Evolutionary conservation across 108 stramenopile genomes (phyloP).

Genomic region (Nitzschia palea): DNA sequence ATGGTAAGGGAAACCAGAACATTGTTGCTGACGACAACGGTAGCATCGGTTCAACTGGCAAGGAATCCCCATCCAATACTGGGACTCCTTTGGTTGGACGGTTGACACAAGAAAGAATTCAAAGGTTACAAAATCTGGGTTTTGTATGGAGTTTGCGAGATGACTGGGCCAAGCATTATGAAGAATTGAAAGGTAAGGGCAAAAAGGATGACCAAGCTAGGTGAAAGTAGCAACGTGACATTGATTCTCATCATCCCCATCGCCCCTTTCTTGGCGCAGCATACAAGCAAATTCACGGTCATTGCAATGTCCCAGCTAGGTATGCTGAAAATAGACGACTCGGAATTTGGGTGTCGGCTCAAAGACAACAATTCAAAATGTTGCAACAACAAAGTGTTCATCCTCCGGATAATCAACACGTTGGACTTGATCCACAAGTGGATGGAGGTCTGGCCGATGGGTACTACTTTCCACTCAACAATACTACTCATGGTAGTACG

Average conservation of each 20-base stretch:
- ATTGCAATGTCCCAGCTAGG: constrained; percentile 80
- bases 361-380: constrained; percentile 64
- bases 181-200: constrained; percentile 33
- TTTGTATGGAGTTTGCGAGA: constrained; percentile 75
- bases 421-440: neutral
- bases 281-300: constrained; percentile 46
- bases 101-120: constrained; percentile 59
- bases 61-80: neutral
- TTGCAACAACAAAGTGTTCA: constrained; percentile 15
- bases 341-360: constrained; percentile 75
- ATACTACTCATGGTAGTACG: no score
- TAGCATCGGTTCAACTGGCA: neutral
- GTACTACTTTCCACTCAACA: no score
- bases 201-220: neutral
- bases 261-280: neutral
- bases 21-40: neutral
- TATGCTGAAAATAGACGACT: constrained; percentile 64
- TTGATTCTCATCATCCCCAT: neutral
- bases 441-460: neutral
- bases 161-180: constrained; percentile 60
- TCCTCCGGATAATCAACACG: neutral
- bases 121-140: constrained; percentile 55
- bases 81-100: constrained; percentile 41
- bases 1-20: neutral
- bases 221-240: neutral